Conservation (phyloP, 2,329 filamentous ascomycete genomes). For the Plectosphaerella cucumerina region DNA sequence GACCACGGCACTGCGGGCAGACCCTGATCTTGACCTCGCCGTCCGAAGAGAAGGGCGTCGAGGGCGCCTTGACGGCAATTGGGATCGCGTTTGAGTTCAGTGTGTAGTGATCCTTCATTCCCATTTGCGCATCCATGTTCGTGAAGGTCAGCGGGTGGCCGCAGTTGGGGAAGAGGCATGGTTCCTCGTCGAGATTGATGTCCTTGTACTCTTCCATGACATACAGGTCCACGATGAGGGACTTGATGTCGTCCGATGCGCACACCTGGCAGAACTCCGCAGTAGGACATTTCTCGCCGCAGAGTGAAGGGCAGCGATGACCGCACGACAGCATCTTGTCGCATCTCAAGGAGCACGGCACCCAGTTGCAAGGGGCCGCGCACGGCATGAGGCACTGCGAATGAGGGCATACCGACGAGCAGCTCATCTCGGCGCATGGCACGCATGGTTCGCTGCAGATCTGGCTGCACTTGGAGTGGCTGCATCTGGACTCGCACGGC, state of each 20-base stretch:
- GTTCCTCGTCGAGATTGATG: constrained; percentile 53
- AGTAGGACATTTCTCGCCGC: constrained; percentile 58
- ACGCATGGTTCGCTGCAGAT: constrained; percentile 56
- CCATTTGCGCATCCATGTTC: constrained; percentile 59
- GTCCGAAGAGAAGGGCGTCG: constrained; percentile 44
- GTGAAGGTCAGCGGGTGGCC: constrained; percentile 59
- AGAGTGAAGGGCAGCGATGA: constrained; percentile 62
- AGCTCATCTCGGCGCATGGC: constrained; percentile 53
- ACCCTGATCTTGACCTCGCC: constrained; percentile 34
- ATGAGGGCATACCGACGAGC: constrained; percentile 53
- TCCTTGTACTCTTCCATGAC: constrained; percentile 50
- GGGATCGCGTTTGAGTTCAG: constrained; percentile 30
- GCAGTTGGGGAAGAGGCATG: constrained; percentile 59
- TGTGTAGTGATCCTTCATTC: constrained; percentile 45
- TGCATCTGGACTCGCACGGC: constrained; percentile 52
- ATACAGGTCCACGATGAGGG: constrained; percentile 52
- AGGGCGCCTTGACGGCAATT: constrained; percentile 24
- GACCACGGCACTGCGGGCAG: constrained; percentile 58
- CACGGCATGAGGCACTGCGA: constrained; percentile 50
- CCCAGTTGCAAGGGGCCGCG: constrained; percentile 61
- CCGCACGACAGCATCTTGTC: constrained; percentile 47
- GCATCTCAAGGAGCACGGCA: constrained; percentile 63
- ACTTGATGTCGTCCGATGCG: constrained; percentile 35
- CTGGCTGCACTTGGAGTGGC: constrained; percentile 51
- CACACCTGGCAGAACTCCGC: constrained; percentile 54